phyloP scores from a whole-genome alignment of 805 yeast species.

The Wickerhamomyces hampshirensis region DNA sequence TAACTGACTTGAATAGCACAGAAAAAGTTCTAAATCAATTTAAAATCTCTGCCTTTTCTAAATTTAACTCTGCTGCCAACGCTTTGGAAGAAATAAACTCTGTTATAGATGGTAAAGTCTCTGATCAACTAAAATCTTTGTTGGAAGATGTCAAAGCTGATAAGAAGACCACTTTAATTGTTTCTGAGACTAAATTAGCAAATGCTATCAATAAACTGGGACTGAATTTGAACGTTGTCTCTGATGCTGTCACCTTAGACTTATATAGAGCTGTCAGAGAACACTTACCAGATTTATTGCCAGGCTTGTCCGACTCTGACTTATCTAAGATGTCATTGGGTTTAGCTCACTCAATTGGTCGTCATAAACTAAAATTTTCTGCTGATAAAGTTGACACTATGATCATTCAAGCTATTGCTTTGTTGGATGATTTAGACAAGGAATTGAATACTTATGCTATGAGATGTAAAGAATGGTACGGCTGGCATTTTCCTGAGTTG shows the following conservation, averaged over 20 bases:
- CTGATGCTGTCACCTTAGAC: conserved; percentile 93
- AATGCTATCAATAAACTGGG: conserved; percentile 95
- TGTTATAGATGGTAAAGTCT: conserved; percentile 89
- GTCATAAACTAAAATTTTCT: conserved; percentile 95
- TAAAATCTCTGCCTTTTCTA: conserved; percentile 93
- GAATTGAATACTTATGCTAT: conserved; percentile 97
- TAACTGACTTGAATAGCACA: conserved; percentile 74
- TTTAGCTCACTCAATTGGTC: conserved; percentile 97
- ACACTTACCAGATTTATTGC: conserved; percentile 87
- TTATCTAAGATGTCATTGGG: conserved; percentile 94
- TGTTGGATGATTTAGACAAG: conserved; percentile 94
- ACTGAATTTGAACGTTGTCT: conserved; percentile 77
- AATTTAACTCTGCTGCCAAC: conserved; percentile 89
- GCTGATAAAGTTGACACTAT: conserved; percentile 98
- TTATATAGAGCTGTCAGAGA: conserved; percentile 94
- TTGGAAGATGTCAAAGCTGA: conserved; percentile 72
- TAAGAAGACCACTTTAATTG: conserved; percentile 83
- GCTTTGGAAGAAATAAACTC: conserved; percentile 95
- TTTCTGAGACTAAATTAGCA: conserved; percentile 93
- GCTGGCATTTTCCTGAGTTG: conserved; percentile 99
- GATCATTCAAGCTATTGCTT: conserved; percentile 98
- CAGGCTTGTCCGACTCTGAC: conserved; percentile 84
- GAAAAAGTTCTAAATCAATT: conserved; percentile 86
- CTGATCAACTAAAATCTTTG: conserved; percentile 72
- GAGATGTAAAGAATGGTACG: conserved; percentile 99